Percentiles rank a stretch among this genome's conserved stretches.
Conservation (phyloP, 2,329 filamentous ascomycete genomes). For the Thermothelomyces thermophilus region DNA sequence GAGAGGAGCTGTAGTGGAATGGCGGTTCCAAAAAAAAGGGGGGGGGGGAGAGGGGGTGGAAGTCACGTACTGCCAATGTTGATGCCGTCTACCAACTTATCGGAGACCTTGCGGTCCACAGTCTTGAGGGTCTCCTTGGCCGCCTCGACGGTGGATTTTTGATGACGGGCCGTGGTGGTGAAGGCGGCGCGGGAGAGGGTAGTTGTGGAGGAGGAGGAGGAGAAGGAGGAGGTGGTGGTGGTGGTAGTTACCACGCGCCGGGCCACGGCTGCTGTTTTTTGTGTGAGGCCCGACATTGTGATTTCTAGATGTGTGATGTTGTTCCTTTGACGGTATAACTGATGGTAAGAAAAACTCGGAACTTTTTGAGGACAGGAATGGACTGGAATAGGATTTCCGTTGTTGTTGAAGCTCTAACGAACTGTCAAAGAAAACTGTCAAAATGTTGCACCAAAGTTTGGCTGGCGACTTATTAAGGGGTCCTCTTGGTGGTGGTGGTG, state of each 20-base stretch:
- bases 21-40: no score
- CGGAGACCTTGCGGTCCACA: conserved; percentile 53
- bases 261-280: conserved; percentile 36
- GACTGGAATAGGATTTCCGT: no score
- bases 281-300: conserved; percentile 50
- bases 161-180: conserved; percentile 38
- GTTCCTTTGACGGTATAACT: conserved; percentile 5
- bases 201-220: background rate
- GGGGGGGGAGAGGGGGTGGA: background rate
- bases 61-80: conserved; percentile 43
- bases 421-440: no score
- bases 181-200: conserved; percentile 40
- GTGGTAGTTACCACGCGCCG: conserved; percentile 37
- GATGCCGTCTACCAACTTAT: conserved; percentile 57
- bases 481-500: background rate
- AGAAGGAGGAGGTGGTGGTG: conserved; percentile 24
- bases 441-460: no score
- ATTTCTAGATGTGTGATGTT: no score
- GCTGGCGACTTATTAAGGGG: background rate
- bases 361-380: no score
- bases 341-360: conserved; percentile 1
- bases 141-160: conserved; percentile 46
- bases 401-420: no score
- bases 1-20: no score
- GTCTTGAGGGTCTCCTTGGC: conserved; percentile 55